These are phyloP conservation scores for Prunus persica DNA, from an alignment of 306 rosid species.

Conservation along the genomic window DNA sequence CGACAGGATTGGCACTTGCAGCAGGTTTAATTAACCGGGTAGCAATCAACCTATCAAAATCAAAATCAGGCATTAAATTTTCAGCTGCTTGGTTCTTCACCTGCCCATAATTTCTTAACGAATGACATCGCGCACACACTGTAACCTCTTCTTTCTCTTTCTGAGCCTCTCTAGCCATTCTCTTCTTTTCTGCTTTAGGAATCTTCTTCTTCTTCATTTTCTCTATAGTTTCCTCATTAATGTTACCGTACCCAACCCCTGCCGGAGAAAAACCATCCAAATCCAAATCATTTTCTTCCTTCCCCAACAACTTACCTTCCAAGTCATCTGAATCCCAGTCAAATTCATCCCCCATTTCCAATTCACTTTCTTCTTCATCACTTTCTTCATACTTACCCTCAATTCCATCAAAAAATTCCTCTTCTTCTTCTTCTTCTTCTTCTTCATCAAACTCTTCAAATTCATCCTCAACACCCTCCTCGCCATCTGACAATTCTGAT, in stretches of 20 bases:
- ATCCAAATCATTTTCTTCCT: conserved; percentile 44
- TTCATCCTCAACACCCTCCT: conserved; percentile 31
- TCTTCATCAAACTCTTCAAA: conserved; percentile 27
- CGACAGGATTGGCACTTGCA: conserved; percentile 62
- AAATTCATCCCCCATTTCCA: conserved; percentile 36
- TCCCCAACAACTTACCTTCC: conserved; percentile 61
- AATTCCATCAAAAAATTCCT: conserved; percentile 27
- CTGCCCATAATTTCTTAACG: conserved; percentile 83
- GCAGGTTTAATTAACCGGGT: conserved; percentile 69
- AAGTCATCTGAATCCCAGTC: conserved; percentile 79
- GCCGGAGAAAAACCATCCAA: conserved; percentile 73
- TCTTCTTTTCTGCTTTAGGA: conserved; percentile 77
- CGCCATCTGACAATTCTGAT: conserved; percentile 29
- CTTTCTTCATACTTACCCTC: conserved; percentile 31
- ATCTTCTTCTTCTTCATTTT: conserved; percentile 64
- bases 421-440: conserved; percentile 18
- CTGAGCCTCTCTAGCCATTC: conserved; percentile 62
- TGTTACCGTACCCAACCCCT: conserved; percentile 85
- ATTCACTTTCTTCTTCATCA: conserved; percentile 29
- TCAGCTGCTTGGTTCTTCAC: conserved; percentile 80
- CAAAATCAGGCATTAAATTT: conserved; percentile 92
- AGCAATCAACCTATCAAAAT: conserved; percentile 76
- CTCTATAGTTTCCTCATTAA: conserved; percentile 58
- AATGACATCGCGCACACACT: conserved; percentile 89
- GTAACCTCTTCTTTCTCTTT: conserved; percentile 86